These are phyloP conservation scores for Botrytis hyacinthi DNA, from an alignment of 2,329 filamentous ascomycete genomes.

Conservation along the genomic window DNA sequence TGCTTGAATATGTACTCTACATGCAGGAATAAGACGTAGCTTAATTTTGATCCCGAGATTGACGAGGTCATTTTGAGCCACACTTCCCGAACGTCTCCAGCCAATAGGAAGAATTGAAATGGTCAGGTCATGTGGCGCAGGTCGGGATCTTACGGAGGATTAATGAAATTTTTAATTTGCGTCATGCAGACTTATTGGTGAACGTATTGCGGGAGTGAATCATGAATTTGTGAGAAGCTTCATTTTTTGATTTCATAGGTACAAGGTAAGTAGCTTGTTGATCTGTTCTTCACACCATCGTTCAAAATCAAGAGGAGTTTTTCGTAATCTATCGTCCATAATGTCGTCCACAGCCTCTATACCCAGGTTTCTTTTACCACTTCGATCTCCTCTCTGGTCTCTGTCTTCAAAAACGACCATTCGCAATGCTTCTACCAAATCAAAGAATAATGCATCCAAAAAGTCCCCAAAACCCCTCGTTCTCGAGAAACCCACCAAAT, in stretches of 20 bases:
- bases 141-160: slow-evolving; percentile 14
- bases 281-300: background rate
- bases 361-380: slow-evolving; percentile 66
- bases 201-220: slow-evolving; percentile 8
- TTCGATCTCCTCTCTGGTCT: slow-evolving; percentile 57
- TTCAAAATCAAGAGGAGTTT: background rate
- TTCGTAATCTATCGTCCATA: background rate
- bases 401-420: slow-evolving; percentile 35
- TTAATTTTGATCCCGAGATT: slow-evolving; percentile 10
- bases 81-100: slow-evolving; percentile 2
- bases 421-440: slow-evolving; percentile 40
- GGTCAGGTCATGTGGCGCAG: slow-evolving; percentile 17
- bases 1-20: slow-evolving; percentile 7
- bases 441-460: slow-evolving; percentile 24
- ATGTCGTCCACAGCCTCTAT: slow-evolving; percentile 50
- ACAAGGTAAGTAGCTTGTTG: background rate
- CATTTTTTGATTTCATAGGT: background rate
- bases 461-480: slow-evolving; percentile 56
- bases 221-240: background rate
- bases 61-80: slow-evolving; percentile 16
- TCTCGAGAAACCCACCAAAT: slow-evolving; percentile 83
- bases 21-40: background rate
- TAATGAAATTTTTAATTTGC: slow-evolving; percentile 14
- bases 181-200: background rate
- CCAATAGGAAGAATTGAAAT: slow-evolving; percentile 12